Base-by-base conservation (phyloP, 805 yeast genomes). In the Spathaspora hagerdaliae region DNA sequence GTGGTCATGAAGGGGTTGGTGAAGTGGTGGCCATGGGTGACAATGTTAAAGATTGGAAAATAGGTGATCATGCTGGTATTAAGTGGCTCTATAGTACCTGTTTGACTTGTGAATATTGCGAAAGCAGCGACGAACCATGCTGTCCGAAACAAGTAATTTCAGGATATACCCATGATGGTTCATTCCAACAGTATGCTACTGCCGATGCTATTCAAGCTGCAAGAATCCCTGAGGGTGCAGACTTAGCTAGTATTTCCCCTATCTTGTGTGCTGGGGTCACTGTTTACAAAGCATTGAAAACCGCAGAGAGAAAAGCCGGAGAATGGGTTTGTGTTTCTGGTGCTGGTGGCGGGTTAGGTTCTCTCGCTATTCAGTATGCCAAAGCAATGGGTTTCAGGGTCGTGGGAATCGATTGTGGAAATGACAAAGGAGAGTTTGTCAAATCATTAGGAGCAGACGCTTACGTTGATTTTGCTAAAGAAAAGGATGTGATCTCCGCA, bases 1-100 rank as follows among this genome's bases (percentile, higher is more conserved):
- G 94, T 52, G 95, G 95, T 57, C 95, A 87, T 70, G 95, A 87
- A 70, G 95, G 94, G 71, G 91, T 91, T 29, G 95, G 95, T 63
- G 78, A 78, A 41, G 94, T 87, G 53, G 94, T 86, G 48, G 91
- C 83, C 50, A 74, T 77, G 60, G 95, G 95, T 54, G 70, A 72
- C 39, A 74, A 77, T 56, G 95, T 87, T 47, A 70, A 64, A 45
- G 83, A 83, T 64, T 83, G 85, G 69, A 78, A 85, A 63, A 72
- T 84, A 52, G 95, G 95, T 59, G 95, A 87, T 66, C 73, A 68
- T 47, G 95, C 91, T 35, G 95, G 95, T 58, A 72, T 87, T 63
- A 87, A 87, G 68, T 87, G 95, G 94, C 72, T 87, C 62, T 83
- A 85, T 67, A 80, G 85, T 50, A 82, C 90, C 33, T 87, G 95